A percentile compares a stretch with the other conserved stretches of the same genome.
Conservation (phyloP, 306 rosid genomes). For the Nissolia schottii region DNA sequence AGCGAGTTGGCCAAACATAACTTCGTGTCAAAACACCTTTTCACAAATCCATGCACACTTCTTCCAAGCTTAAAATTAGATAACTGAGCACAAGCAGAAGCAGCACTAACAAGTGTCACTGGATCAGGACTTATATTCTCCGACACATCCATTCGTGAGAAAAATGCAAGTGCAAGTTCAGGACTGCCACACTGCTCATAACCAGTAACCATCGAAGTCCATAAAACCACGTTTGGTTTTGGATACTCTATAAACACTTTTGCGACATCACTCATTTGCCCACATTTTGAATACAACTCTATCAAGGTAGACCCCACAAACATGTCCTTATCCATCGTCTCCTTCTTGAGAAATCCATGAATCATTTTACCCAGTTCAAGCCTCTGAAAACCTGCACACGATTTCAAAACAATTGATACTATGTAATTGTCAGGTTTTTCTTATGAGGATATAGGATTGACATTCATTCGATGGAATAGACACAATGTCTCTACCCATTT, state of each 20-base stretch:
- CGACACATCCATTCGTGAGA: slow-evolving; percentile 45
- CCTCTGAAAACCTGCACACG: slow-evolving; percentile 47
- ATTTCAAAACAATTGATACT: slow-evolving; percentile 53
- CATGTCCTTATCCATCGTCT: slow-evolving; percentile 42
- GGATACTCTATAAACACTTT: slow-evolving; percentile 52
- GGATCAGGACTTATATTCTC: slow-evolving; percentile 40
- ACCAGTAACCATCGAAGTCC: slow-evolving; percentile 69
- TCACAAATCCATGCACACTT: slow-evolving; percentile 55
- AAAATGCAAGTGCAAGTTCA: slow-evolving; percentile 49
- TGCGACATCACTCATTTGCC: slow-evolving; percentile 49
- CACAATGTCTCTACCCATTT: slow-evolving; percentile 47
- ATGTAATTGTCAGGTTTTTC: slow-evolving; percentile 61
- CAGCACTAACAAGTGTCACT: slow-evolving; percentile 68
- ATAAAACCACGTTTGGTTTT: slow-evolving; percentile 59
- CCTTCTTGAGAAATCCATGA: slow-evolving; percentile 61
- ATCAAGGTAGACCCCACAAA: slow-evolving; percentile 71
- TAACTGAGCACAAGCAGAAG: slow-evolving; percentile 63
- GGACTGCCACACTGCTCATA: slow-evolving; percentile 58
- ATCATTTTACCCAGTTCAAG: slow-evolving; percentile 43
- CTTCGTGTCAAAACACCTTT: slow-evolving; percentile 36
- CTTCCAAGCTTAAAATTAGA: slow-evolving; percentile 51
- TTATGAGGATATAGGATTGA: slow-evolving; percentile 6
- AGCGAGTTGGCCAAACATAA: slow-evolving; percentile 54
- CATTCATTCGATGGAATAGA: slow-evolving; percentile 49
- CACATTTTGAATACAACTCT: slow-evolving; percentile 64